Conservation (phyloP, 768 basidiomycete species). For the Trametopsis cervina region DNA sequence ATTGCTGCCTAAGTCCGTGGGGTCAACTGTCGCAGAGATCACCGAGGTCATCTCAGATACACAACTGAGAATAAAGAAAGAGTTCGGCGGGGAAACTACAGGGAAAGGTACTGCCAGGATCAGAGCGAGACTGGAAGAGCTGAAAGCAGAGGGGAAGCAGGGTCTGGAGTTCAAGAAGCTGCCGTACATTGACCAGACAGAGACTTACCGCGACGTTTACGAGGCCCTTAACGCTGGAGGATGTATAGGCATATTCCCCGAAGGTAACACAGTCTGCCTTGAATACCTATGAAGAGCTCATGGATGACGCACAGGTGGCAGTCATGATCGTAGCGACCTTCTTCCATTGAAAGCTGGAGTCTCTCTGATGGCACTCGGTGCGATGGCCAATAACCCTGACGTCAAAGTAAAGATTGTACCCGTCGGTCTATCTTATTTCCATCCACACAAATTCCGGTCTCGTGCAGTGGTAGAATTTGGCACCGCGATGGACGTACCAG, state of each 20-base stretch:
- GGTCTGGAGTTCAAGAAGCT: constrained; percentile 79
- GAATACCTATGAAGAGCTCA: constrained; percentile 22
- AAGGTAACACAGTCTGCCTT: constrained; percentile 47
- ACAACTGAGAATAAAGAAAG: constrained; percentile 73
- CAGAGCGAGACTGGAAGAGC: constrained; percentile 59
- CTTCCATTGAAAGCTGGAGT: constrained; percentile 97
- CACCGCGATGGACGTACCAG: constrained; percentile 84
- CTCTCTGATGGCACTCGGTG: constrained; percentile 95
- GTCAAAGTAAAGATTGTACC: constrained; percentile 85
- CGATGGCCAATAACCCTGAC: constrained; percentile 87
- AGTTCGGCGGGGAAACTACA: constrained; percentile 77
- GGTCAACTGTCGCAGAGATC: constrained; percentile 76
- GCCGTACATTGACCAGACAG: constrained; percentile 87
- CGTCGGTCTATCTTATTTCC: constrained; percentile 37
- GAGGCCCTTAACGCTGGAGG: constrained; percentile 78
- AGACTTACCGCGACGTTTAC: constrained; percentile 93
- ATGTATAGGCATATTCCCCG: constrained; percentile 95
- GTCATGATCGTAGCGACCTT: constrained; percentile 94
- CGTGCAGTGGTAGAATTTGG: constrained; percentile 98
- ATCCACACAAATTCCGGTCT: constrained; percentile 75
- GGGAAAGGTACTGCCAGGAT: constrained; percentile 63
- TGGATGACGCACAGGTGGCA: constrained; percentile 62
- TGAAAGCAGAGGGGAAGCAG: constrained; percentile 40
- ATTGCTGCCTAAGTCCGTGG: constrained; percentile 74
- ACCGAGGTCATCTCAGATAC: constrained; percentile 86